Percentiles rank a stretch among this genome's conserved stretches.
These are phyloP conservation scores for Mycena rosella DNA, from an alignment of 768 basidiomycete species.

Conservation along the genomic window DNA sequence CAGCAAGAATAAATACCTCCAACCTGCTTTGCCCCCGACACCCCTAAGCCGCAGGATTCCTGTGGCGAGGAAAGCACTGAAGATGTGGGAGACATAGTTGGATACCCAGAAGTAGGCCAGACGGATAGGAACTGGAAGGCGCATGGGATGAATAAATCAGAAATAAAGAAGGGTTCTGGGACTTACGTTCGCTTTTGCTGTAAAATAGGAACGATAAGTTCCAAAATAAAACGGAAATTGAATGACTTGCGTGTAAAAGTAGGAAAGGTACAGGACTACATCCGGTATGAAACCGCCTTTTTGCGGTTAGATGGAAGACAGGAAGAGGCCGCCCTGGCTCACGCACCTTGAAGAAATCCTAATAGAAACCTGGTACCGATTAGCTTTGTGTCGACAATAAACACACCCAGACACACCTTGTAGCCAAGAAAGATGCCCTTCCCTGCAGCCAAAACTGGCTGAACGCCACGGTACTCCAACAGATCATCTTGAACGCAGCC, in stretches of 20 bases:
- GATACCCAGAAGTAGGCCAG: slow-evolving; percentile 79
- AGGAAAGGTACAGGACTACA: slow-evolving; percentile 72
- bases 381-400: background rate
- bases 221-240: no score
- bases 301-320: slow-evolving; percentile 44
- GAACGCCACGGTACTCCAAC: slow-evolving; percentile 70
- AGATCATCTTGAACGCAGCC: slow-evolving; percentile 53
- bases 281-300: slow-evolving; percentile 67
- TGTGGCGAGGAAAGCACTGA: slow-evolving; percentile 73
- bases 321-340: background rate
- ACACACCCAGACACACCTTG: slow-evolving; percentile 49
- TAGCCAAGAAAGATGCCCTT: slow-evolving; percentile 65
- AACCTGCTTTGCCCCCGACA: slow-evolving; percentile 64
- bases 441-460: slow-evolving; percentile 72
- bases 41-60: slow-evolving; percentile 70
- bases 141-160: background rate
- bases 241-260: slow-evolving; percentile 80
- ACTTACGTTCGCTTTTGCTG: slow-evolving; percentile 65
- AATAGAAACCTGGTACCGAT: slow-evolving; percentile 58
- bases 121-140: slow-evolving; percentile 66
- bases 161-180: background rate
- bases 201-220: no score
- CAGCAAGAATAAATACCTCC: slow-evolving; percentile 71
- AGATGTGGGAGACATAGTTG: slow-evolving; percentile 65
- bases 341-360: slow-evolving; percentile 66